Percentiles rank a stretch among this genome's conserved stretches.
Conservation (phyloP, 2,329 filamentous ascomycete species). For the Emydomyces testavorans region DNA sequence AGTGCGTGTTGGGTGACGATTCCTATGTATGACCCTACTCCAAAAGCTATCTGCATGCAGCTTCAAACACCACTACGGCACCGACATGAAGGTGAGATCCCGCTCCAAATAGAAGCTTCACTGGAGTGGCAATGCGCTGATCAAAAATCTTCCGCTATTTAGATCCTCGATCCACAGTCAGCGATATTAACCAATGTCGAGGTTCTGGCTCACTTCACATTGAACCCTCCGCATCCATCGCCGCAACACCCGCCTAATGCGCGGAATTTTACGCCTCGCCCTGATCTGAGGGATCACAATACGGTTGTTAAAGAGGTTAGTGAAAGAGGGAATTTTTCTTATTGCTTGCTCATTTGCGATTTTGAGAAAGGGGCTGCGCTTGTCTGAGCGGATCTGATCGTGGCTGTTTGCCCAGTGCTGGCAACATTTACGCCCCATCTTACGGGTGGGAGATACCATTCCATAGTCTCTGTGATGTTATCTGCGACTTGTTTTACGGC, state of each 20-base stretch:
- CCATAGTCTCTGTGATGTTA: too few relatives aligned
- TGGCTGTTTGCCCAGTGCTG: too few relatives aligned
- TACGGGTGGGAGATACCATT: too few relatives aligned
- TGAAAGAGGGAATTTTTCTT: background rate
- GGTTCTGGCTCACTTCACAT: constrained; percentile 33
- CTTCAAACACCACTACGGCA: background rate
- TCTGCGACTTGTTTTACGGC: too few relatives aligned
- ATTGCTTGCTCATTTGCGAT: background rate
- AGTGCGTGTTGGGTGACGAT: too few relatives aligned
- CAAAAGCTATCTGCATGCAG: background rate
- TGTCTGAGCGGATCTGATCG: too few relatives aligned
- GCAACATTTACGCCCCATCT: too few relatives aligned
- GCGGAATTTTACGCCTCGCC: constrained; percentile 31
- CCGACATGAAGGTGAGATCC: constrained; percentile 1
- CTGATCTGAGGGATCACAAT: constrained; percentile 37
- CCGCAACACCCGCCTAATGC: constrained; percentile 31
- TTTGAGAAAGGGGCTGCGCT: background rate
- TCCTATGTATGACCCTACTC: too few relatives aligned
- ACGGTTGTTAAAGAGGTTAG: constrained; percentile 38
- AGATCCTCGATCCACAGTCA: constrained; percentile 37
- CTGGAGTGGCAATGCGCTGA: background rate
- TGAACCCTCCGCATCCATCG: constrained; percentile 33
- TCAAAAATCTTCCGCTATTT: background rate
- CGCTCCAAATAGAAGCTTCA: background rate
- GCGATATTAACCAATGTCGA: constrained; percentile 37